phyloP scores from a whole-genome alignment of 2,329 filamentous ascomycete genomes.

The Penicillium decumbens region DNA sequence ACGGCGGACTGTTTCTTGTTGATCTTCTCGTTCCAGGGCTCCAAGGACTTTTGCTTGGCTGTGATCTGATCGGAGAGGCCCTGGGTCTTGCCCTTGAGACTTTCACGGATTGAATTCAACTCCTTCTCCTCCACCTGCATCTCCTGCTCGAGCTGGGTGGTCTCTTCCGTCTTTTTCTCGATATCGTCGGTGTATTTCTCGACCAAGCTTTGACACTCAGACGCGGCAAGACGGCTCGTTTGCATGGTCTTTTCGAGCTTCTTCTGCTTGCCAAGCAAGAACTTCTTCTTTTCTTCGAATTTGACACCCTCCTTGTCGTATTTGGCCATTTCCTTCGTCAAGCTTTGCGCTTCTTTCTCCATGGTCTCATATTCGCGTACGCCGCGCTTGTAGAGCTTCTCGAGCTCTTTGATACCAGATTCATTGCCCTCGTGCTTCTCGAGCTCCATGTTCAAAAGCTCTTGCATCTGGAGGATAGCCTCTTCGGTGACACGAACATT shows the following conservation, averaged over 20 bases:
- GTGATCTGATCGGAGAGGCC: slow-evolving; percentile 89
- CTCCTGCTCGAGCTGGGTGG: slow-evolving; percentile 67
- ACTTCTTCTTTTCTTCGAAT: slow-evolving; percentile 96
- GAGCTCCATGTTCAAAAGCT: slow-evolving; percentile 77
- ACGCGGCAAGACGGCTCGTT: slow-evolving; percentile 67
- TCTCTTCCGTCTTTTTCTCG: slow-evolving; percentile 68
- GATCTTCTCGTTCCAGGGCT: slow-evolving; percentile 96
- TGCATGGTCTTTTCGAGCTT: slow-evolving; percentile 87
- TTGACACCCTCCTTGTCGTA: slow-evolving; percentile 97
- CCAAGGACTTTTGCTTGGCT: slow-evolving; percentile 83
- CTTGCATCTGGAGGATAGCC: slow-evolving; percentile 84
- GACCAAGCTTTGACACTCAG: slow-evolving; percentile 71
- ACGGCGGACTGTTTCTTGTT: slow-evolving; percentile 93
- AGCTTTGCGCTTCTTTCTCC: slow-evolving; percentile 72
- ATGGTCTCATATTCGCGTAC: slow-evolving; percentile 76
- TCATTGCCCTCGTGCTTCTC: slow-evolving; percentile 89
- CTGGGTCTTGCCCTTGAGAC: slow-evolving; percentile 91
- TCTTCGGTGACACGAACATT: slow-evolving; percentile 86
- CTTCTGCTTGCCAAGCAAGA: slow-evolving; percentile 82
- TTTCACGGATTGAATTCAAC: slow-evolving; percentile 75
- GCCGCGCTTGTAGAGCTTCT: slow-evolving; percentile 78
- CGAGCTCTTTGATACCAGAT: slow-evolving; percentile 81
- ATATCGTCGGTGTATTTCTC: slow-evolving; percentile 75
- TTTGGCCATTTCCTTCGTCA: slow-evolving; percentile 82
- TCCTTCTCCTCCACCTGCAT: slow-evolving; percentile 77